Evolutionary conservation across 768 basidiomycete species (phyloP).

Genomic region (Tricholoma hemisulphureum): DNA sequence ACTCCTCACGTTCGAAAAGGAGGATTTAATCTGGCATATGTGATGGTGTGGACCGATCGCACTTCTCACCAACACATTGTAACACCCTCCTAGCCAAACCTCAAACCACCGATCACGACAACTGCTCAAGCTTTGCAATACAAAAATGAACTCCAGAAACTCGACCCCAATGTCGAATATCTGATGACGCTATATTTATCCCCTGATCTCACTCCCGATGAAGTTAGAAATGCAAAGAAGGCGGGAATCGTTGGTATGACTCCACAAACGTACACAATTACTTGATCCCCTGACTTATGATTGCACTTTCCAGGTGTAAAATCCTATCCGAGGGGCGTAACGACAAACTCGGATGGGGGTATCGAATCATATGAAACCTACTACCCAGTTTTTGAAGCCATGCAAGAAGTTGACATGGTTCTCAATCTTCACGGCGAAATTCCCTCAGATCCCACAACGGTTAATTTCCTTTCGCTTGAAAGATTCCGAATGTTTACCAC

Average conservation of each 20-base stretch:
- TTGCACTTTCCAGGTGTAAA: constrained; percentile 62
- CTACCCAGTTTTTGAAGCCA: constrained; percentile 89
- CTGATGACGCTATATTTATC: constrained; percentile 98
- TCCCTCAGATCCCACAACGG: constrained; percentile 72
- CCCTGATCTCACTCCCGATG: constrained; percentile 83
- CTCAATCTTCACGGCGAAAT: constrained; percentile 97
- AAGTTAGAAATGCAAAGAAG: constrained; percentile 82
- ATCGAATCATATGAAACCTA: constrained; percentile 95
- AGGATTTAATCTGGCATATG: constrained; percentile 89
- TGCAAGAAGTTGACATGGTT: constrained; percentile 93
- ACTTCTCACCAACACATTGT: constrained; percentile 2
- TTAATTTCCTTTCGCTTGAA: constrained; percentile 32
- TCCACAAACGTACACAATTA: constrained; percentile 20
- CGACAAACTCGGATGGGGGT: constrained; percentile 94
- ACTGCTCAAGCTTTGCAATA: constrained; percentile 82
- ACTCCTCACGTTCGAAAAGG: constrained; percentile 88
- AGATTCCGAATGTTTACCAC: not conserved
- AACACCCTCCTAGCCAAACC: constrained; percentile 69
- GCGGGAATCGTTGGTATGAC: constrained; percentile 71
- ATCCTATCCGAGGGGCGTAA: constrained; percentile 95
- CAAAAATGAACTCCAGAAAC: constrained; percentile 65
- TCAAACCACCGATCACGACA: constrained; percentile 82
- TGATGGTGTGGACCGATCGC: constrained; percentile 67
- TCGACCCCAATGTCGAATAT: constrained; percentile 80
- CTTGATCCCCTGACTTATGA: not conserved